These are phyloP conservation scores for Bacidia gigantensis DNA, from an alignment of 495 filamentous ascomycete species.

Conservation along the genomic window DNA sequence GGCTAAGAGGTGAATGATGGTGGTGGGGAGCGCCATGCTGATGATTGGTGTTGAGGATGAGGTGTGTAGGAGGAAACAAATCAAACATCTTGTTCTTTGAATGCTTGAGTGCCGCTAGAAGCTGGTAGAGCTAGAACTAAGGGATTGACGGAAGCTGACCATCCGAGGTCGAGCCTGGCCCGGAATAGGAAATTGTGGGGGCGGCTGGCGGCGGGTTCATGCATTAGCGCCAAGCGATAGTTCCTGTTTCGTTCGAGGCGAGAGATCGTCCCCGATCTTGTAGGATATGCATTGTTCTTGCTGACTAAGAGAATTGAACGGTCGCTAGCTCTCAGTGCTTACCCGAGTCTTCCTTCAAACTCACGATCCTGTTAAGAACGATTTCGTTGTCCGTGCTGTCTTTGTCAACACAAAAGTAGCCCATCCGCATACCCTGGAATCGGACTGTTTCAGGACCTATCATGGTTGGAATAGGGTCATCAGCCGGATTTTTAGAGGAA, in stretches of 20 bases:
- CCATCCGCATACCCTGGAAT: constrained; percentile 87
- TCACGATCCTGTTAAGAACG: constrained; percentile 84
- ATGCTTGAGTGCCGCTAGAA: too few relatives aligned
- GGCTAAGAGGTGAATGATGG: background rate
- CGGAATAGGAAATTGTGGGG: background rate
- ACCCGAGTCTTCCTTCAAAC: constrained; percentile 76
- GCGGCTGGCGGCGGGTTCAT: background rate
- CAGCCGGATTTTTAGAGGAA: background rate
- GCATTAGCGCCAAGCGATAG: background rate
- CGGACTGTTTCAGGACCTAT: constrained; percentile 56
- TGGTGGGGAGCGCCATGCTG: background rate
- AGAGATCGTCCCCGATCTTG: too few relatives aligned
- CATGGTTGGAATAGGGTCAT: background rate
- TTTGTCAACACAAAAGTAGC: constrained; percentile 72
- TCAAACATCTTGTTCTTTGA: too few relatives aligned
- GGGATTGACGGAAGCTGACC: background rate
- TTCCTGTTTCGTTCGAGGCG: too few relatives aligned
- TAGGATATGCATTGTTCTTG: too few relatives aligned
- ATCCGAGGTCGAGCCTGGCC: background rate
- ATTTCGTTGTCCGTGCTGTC: constrained; percentile 66
- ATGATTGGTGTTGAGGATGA: too few relatives aligned
- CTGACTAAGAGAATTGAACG: too few relatives aligned
- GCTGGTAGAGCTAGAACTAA: too few relatives aligned
- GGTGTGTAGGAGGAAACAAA: too few relatives aligned
- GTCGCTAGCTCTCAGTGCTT: too few relatives aligned